phyloP scores from a whole-genome alignment of 768 basidiomycete genomes.

The Coprinopsis strossmayeri region DNA sequence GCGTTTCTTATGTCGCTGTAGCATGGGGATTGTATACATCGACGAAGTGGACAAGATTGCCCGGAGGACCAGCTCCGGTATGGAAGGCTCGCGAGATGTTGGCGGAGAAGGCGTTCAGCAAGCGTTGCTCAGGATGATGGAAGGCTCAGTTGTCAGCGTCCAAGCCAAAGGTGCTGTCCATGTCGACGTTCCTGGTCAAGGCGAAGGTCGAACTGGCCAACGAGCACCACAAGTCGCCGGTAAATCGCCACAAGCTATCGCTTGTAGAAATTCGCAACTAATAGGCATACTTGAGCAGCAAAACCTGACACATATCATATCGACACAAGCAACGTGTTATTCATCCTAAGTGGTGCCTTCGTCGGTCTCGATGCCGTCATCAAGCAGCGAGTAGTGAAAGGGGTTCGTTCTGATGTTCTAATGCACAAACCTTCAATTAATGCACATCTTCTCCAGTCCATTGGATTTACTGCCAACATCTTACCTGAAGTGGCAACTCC shows the following conservation, averaged over 20 bases:
- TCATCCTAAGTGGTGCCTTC: constrained; percentile 92
- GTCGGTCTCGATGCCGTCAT: constrained; percentile 85
- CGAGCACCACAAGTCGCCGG: constrained; percentile 35
- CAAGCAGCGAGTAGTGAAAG: constrained; percentile 73
- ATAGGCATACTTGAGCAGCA: too few species aligned
- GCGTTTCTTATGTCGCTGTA: constrained; percentile 21
- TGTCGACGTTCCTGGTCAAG: constrained; percentile 37
- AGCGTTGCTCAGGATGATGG: constrained; percentile 87
- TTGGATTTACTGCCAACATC: constrained; percentile 63
- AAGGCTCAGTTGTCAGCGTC: constrained; percentile 81
- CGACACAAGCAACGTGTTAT: constrained; percentile 89
- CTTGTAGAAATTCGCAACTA: constrained; percentile 1
- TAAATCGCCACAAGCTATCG: constrained; percentile 16
- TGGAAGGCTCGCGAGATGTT: constrained; percentile 78
- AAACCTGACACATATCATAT: constrained; percentile 70
- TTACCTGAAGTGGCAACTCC: constrained; percentile 37
- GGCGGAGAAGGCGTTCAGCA: constrained; percentile 97
- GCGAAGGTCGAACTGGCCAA: constrained; percentile 42
- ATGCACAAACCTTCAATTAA: neutral
- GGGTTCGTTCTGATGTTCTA: constrained; percentile 43
- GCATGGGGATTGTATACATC: constrained; percentile 92
- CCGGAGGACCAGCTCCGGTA: constrained; percentile 49
- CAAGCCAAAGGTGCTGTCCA: constrained; percentile 59
- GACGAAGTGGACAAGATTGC: constrained; percentile 96
- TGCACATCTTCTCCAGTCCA: constrained; percentile 57